Percentiles rank a stretch among this genome's conserved stretches.
These are phyloP conservation scores for Kwoniella bestiolae DNA, from an alignment of 768 basidiomycete genomes.

Conservation along the genomic window DNA sequence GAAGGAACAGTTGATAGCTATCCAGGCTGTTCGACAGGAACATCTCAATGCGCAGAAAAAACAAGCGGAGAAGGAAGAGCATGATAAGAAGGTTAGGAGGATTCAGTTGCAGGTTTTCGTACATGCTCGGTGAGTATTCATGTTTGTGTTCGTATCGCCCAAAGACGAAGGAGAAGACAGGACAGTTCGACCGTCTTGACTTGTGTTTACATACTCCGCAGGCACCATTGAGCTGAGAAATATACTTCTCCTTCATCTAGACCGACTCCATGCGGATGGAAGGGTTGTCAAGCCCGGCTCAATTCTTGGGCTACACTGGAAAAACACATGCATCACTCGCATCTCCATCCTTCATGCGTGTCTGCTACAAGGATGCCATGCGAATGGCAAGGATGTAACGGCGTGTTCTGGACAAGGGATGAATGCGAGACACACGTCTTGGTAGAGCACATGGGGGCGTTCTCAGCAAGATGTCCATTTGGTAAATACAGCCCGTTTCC, in stretches of 20 bases:
- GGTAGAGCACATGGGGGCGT: constrained; percentile 39
- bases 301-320: constrained; percentile 50
- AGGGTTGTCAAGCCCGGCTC: constrained; percentile 40
- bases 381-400: constrained; percentile 34
- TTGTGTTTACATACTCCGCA: too few relatives aligned
- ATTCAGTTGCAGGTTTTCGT: constrained; percentile 52
- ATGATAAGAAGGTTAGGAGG: constrained; percentile 29
- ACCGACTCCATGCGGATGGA: constrained; percentile 45
- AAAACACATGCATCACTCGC: constrained; percentile 46
- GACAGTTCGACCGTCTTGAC: constrained; percentile 7
- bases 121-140: constrained; percentile 41
- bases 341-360: constrained; percentile 27
- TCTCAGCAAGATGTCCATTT: constrained; percentile 50
- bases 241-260: too few relatives aligned
- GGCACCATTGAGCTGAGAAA: too few relatives aligned
- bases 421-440: constrained; percentile 42
- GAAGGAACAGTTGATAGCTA: constrained; percentile 31
- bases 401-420: constrained; percentile 19
- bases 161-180: background rate
- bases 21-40: constrained; percentile 28
- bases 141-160: background rate
- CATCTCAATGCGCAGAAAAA: background rate
- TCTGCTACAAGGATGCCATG: constrained; percentile 15
- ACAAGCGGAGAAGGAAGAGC: constrained; percentile 16
- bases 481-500: too few relatives aligned